Conservation (phyloP, 2,329 filamentous ascomycete genomes). For the Eutypa lata region DNA sequence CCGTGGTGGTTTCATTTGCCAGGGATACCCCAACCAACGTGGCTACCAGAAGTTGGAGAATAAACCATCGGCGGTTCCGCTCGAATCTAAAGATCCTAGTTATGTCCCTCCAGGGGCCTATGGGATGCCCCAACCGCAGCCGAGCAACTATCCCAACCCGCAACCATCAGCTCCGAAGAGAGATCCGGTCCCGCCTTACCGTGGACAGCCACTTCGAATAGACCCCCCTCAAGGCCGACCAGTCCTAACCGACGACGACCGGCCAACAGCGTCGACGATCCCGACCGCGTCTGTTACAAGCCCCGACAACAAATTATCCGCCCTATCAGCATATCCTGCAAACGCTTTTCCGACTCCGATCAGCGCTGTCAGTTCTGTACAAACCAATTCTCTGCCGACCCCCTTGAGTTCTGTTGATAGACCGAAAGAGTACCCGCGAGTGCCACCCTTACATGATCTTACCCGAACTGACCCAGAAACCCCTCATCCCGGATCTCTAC, state of each 20-base stretch:
- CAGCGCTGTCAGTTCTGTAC: slow-evolving; percentile 45
- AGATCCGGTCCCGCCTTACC: slow-evolving; percentile 57
- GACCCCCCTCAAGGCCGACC: slow-evolving; percentile 60
- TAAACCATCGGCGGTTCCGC: slow-evolving; percentile 65
- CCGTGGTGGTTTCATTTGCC: slow-evolving; percentile 85
- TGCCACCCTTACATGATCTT: slow-evolving; percentile 59
- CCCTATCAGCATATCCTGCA: slow-evolving; percentile 48
- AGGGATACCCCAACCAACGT: slow-evolving; percentile 82
- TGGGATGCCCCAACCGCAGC: slow-evolving; percentile 52
- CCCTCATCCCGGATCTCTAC: slow-evolving; percentile 48
- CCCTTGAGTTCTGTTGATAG: slow-evolving; percentile 29
- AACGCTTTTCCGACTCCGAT: slow-evolving; percentile 62
- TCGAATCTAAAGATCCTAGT: slow-evolving; percentile 77
- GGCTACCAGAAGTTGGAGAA: slow-evolving; percentile 76
- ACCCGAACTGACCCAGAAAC: slow-evolving; percentile 54
- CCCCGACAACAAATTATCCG: slow-evolving; percentile 61
- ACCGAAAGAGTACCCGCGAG: slow-evolving; percentile 56
- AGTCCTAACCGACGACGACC: slow-evolving; percentile 55
- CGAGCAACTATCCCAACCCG: slow-evolving; percentile 25
- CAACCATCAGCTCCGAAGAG: slow-evolving; percentile 40
- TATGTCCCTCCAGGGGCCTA: slow-evolving; percentile 62
- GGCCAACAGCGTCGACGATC: slow-evolving; percentile 56
- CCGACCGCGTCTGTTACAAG: slow-evolving; percentile 56
- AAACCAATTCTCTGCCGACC: slow-evolving; percentile 23
- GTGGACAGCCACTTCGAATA: slow-evolving; percentile 59